A percentile compares a stretch with the other conserved stretches of the same genome.
These are phyloP conservation scores for Pseudoscleropodium purum DNA, from an alignment of 225 moss, liverwort and hornwort genomes.

Conservation along the genomic window DNA sequence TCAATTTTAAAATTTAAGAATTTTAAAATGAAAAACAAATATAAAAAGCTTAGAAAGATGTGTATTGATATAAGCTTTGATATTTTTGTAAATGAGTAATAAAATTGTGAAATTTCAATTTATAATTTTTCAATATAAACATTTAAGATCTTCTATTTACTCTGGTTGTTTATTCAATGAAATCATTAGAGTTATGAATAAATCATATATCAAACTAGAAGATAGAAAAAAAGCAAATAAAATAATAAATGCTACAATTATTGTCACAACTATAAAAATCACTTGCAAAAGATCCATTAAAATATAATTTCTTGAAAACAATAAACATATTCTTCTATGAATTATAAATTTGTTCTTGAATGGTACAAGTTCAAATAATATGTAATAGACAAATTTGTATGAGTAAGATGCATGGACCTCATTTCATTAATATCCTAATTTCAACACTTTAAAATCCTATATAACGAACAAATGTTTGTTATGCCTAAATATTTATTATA, in stretches of 20 bases:
- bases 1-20: no score
- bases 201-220: neutral
- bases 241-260: neutral
- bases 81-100: neutral
- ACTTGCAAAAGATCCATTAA: neutral
- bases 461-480: no score
- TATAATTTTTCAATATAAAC: neutral
- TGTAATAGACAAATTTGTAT: neutral
- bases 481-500: no score
- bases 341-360: neutral
- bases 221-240: neutral
- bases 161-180: neutral
- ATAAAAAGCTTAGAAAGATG: neutral
- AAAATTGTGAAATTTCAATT: neutral
- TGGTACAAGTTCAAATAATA: neutral
- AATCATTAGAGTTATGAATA: neutral
- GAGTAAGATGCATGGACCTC: neutral
- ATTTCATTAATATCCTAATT: neutral
- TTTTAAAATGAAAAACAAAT: no score
- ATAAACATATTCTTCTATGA: neutral
- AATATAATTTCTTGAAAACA: neutral
- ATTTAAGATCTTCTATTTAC: neutral
- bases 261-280: neutral
- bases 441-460: neutral
- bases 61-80: neutral